Conservation (phyloP, 345 rosid species). For the Camelina laxa region DNA sequence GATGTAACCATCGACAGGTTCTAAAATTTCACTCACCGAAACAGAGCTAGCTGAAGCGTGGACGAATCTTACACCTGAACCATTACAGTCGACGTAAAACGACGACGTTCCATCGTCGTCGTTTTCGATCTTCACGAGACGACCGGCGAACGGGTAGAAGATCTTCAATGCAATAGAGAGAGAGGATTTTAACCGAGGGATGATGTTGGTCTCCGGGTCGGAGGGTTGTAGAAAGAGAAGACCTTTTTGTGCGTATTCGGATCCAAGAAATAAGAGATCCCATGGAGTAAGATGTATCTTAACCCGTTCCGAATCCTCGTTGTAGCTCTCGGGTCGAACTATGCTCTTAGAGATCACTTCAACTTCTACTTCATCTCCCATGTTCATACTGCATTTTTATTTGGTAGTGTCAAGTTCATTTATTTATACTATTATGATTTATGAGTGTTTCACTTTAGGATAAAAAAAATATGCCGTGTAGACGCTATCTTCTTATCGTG, state of each 20-base stretch:
- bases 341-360: constrained; percentile 24
- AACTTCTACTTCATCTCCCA: constrained; percentile 13
- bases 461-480: no score
- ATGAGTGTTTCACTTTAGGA: no score
- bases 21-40: constrained; percentile 39
- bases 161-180: constrained; percentile 39
- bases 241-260: constrained; percentile 43
- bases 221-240: constrained; percentile 37
- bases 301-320: constrained; percentile 22
- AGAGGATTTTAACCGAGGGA: constrained; percentile 36
- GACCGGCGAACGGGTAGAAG: constrained; percentile 48
- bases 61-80: constrained; percentile 47
- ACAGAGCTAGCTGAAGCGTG: constrained; percentile 44
- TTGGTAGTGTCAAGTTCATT: no score
- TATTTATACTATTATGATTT: no score
- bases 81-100: constrained; percentile 42
- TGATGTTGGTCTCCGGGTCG: constrained; percentile 14
- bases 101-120: constrained; percentile 40
- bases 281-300: constrained; percentile 43
- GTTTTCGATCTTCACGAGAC: constrained; percentile 30
- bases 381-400: no score
- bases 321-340: constrained; percentile 31
- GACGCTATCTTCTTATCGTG: no score
- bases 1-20: constrained; percentile 14
- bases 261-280: constrained; percentile 31